These are phyloP conservation scores for Hypoxylon subgilvum DNA, from an alignment of 495 filamentous ascomycete species.

Conservation along the genomic window DNA sequence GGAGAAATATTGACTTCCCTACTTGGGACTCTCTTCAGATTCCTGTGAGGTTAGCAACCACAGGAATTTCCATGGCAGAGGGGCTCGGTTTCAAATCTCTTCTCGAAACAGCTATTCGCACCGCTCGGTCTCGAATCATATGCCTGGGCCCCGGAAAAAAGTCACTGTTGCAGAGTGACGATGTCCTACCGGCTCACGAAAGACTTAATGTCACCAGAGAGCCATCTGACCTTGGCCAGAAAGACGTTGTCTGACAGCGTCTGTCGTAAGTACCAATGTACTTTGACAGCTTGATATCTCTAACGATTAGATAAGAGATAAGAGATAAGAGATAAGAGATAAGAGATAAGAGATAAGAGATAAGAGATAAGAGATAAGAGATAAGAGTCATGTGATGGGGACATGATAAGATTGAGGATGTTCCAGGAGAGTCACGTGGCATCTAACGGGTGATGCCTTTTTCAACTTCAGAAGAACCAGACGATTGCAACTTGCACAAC, in stretches of 20 bases:
- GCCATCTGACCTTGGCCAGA: background rate
- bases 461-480: too few species aligned
- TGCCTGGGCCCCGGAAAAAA: conserved; percentile 12
- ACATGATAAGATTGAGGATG: too few species aligned
- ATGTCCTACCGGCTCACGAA: background rate
- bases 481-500: too few species aligned
- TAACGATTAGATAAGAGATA: too few species aligned
- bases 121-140: conserved; percentile 5
- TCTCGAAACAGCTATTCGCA: conserved; percentile 10
- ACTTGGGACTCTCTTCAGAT: conserved; percentile 13
- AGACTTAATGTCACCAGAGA: conserved; percentile 3
- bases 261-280: too few species aligned
- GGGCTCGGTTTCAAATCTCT: background rate
- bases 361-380: too few species aligned
- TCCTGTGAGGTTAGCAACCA: conserved; percentile 10
- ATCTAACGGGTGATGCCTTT: too few species aligned
- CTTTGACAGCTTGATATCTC: too few species aligned
- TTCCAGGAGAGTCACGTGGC: too few species aligned
- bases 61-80: background rate
- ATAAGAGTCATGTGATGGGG: too few species aligned
- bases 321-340: too few species aligned
- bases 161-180: conserved; percentile 2
- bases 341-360: too few species aligned
- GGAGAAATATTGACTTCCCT: conserved; percentile 15
- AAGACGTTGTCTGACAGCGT: conserved; percentile 30